phyloP scores from a whole-genome alignment of 108 stramenopile species.

The Mayamaea pseudoterrestris region DNA sequence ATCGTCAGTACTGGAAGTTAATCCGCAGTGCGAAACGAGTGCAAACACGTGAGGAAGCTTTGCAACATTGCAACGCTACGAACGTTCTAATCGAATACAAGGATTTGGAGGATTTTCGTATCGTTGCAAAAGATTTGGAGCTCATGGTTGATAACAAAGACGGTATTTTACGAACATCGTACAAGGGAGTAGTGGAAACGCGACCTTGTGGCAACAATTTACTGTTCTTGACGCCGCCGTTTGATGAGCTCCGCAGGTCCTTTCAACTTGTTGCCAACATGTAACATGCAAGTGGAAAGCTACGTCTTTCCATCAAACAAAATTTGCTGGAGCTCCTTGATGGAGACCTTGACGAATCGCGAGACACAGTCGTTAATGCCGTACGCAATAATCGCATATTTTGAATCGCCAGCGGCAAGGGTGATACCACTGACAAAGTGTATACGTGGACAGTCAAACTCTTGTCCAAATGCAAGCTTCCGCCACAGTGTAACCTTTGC shows the following conservation, averaged over 20 bases:
- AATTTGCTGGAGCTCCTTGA: conserved; percentile 8
- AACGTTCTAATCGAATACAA: conserved; percentile 46
- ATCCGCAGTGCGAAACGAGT: conserved; percentile 26
- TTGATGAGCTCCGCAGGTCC: conserved; percentile 1
- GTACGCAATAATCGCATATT: conserved; percentile 25
- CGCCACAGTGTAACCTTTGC: not conserved
- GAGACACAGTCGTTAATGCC: conserved; percentile 47
- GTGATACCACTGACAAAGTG: conserved; percentile 31
- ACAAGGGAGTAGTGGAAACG: conserved; percentile 82
- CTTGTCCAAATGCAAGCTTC: not conserved
- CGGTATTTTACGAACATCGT: conserved; percentile 77
- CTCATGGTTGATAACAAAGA: conserved; percentile 89
- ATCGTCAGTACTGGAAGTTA: conserved; percentile 27
- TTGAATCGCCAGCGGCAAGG: conserved; percentile 3
- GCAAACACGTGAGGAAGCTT: conserved; percentile 27
- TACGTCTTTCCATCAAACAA: no score
- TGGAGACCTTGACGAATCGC: conserved; percentile 28
- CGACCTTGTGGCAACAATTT: conserved; percentile 23
- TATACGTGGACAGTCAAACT: conserved; percentile 29
- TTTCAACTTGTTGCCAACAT: no score
- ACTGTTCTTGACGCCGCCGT: conserved; percentile 43
- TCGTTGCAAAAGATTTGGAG: conserved; percentile 36
- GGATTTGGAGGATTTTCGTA: conserved; percentile 27
- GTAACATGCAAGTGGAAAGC: no score
- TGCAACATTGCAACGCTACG: conserved; percentile 10